These are phyloP conservation scores for Sclerotinia glacialis DNA, from an alignment of 2,329 filamentous ascomycete species.

Conservation along the genomic window DNA sequence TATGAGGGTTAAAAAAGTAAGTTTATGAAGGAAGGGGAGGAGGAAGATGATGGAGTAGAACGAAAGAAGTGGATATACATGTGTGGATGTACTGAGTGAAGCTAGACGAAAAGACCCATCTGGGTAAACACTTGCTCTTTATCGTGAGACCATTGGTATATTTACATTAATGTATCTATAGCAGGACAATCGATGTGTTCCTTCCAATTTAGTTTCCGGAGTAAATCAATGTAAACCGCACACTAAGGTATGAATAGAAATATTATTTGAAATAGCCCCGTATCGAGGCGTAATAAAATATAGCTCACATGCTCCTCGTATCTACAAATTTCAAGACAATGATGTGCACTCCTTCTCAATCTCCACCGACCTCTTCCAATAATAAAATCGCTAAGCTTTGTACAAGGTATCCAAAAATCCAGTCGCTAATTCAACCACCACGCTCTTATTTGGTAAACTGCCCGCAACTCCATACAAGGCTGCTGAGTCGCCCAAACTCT, in stretches of 20 bases:
- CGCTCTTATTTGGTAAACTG: constrained; percentile 90
- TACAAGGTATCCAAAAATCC: constrained; percentile 93
- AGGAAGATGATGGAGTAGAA: not conserved
- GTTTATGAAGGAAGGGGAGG: not conserved
- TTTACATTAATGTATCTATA: not conserved
- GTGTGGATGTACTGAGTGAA: not conserved
- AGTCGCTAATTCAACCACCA: constrained; percentile 84
- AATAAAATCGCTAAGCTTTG: constrained; percentile 58
- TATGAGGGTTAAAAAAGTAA: rapidly evolving
- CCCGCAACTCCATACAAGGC: constrained; percentile 94
- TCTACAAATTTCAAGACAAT: not conserved
- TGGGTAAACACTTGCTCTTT: not conserved
- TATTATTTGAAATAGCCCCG: not conserved
- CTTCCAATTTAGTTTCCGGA: not conserved
- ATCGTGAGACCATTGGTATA: not conserved
- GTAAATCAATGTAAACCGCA: not conserved
- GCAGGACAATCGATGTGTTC: not conserved
- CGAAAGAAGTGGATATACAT: not conserved
- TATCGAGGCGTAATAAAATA: not conserved
- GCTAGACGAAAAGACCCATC: not conserved
- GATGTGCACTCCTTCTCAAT: not conserved
- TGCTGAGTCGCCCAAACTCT: constrained; percentile 73
- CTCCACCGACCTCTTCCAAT: not conserved
- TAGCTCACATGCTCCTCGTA: not conserved
- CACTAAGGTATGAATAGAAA: not conserved